Base-by-base conservation (phyloP, 331 rosid genomes). In the Arachis monticola region DNA sequence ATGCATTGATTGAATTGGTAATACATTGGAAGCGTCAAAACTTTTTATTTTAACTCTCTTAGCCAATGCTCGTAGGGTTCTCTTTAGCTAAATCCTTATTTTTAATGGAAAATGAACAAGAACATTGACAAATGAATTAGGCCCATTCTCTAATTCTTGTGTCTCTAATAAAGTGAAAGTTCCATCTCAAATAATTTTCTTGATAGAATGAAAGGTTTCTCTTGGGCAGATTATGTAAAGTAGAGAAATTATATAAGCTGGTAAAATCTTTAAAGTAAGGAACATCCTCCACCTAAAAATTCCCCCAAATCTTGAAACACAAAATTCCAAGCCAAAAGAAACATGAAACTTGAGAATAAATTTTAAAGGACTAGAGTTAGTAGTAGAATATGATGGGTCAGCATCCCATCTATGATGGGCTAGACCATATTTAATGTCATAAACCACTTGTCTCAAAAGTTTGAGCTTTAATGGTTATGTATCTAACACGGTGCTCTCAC, bases 301-400 rank as follows among this genome's bases (percentile, higher is more conserved):
- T 27, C 47, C 55, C 58, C 10, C 45, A 67, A 67, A 57, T 30
- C n/a, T 14, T 35, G 45, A 6, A 44, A 13, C 53, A 46, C 42
- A 31, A 68, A 11, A 35, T 1, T 9, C 40, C 12, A 10, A 48
- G 5, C 5, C 10, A 1, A 35, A 67, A 27, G 50, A 13, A 44
- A 14, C 60, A 56, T 6, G 14, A 6, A 47, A 30, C 30, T n/a
- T 27, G 57, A 51, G 55, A 66, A 22, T 65, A 31, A 41, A 64
- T 51, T 63, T 53, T 10, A 0, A 5, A 53, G 38, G 7, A 64
- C 35, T 40, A 51, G 35, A 30, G 11, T 47, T 60, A 44, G 31
- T 57, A 44, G 67, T 58, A 76, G 66, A 46, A 69, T 46, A 69
- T 50, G 65, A 41, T 50, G n/a, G 38, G 40, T 48, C 41, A 45